phyloP scores from a whole-genome alignment of 257 asterid species.

The Echites panduratus region DNA sequence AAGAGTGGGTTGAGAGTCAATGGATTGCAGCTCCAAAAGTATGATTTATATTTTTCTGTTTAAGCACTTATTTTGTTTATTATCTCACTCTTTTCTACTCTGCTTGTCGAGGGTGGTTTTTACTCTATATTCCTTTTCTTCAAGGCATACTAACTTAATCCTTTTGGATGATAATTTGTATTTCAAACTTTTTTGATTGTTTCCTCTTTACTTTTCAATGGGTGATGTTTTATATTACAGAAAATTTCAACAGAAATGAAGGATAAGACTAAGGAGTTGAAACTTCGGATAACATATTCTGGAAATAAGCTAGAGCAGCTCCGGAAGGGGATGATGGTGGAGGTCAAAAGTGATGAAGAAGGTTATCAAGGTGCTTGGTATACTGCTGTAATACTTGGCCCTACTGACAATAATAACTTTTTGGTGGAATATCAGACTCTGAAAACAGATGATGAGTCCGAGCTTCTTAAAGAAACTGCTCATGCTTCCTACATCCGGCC shows the following conservation, averaged over 20 bases:
- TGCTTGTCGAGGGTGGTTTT: neutral
- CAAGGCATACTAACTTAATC: neutral
- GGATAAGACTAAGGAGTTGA: slow-evolving; percentile 21
- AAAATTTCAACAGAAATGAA: slow-evolving; percentile 21
- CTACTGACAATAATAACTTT: slow-evolving; percentile 20
- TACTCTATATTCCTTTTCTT: neutral
- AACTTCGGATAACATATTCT: slow-evolving; percentile 27
- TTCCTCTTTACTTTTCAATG: neutral
- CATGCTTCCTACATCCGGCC: slow-evolving; percentile 45
- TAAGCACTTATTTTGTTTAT: neutral
- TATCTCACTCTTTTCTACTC: neutral
- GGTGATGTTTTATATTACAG: slow-evolving; percentile 26
- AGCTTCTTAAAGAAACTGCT: slow-evolving; percentile 35
- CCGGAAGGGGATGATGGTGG: slow-evolving; percentile 48
- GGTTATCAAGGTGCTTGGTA: slow-evolving; percentile 70
- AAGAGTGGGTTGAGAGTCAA: slow-evolving; percentile 43
- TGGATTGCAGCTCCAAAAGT: slow-evolving; percentile 41
- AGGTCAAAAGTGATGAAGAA: slow-evolving; percentile 58
- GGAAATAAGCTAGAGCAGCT: slow-evolving; percentile 28
- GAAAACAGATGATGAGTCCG: slow-evolving; percentile 41
- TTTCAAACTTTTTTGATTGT: neutral
- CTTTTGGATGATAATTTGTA: neutral
- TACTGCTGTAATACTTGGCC: slow-evolving; percentile 37
- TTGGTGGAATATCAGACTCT: slow-evolving; percentile 59
- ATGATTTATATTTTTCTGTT: slow-evolving; percentile 12